These are phyloP conservation scores for Penicillium sp. DNA, from an alignment of 2,329 filamentous ascomycete species.

Conservation along the genomic window DNA sequence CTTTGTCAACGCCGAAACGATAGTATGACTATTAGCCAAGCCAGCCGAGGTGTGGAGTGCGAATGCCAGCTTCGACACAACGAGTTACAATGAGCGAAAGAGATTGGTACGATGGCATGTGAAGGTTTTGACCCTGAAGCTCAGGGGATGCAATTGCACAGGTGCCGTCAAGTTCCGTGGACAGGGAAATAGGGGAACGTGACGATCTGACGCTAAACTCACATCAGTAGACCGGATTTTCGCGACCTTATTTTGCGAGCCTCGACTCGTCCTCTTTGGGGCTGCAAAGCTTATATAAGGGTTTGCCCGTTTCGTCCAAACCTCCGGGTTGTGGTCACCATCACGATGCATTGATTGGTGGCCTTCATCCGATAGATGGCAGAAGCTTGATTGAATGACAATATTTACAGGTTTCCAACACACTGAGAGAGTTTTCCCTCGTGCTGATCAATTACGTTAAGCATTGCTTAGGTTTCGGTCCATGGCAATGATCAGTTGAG, in stretches of 20 bases:
- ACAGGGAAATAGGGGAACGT: not conserved
- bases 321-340: not conserved
- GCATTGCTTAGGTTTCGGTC: no score
- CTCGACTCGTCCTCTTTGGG: not conserved
- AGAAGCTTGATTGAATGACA: not conserved
- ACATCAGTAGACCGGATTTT: not conserved
- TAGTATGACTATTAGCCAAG: not conserved
- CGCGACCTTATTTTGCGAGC: not conserved
- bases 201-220: conserved; percentile 5
- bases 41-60: no score
- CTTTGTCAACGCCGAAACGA: not conserved
- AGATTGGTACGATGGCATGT: no score
- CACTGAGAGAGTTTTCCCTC: not conserved
- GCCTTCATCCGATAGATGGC: not conserved
- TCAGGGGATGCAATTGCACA: no score
- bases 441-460: not conserved
- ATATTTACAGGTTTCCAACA: not conserved
- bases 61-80: not conserved
- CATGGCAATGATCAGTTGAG: not conserved
- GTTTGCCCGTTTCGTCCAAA: not conserved
- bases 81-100: no score
- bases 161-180: no score
- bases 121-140: not conserved
- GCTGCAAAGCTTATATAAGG: not conserved
- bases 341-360: not conserved